These are phyloP conservation scores for Metschnikowia aberdeeniae DNA, from an alignment of 805 yeast species.

Conservation along the genomic window DNA sequence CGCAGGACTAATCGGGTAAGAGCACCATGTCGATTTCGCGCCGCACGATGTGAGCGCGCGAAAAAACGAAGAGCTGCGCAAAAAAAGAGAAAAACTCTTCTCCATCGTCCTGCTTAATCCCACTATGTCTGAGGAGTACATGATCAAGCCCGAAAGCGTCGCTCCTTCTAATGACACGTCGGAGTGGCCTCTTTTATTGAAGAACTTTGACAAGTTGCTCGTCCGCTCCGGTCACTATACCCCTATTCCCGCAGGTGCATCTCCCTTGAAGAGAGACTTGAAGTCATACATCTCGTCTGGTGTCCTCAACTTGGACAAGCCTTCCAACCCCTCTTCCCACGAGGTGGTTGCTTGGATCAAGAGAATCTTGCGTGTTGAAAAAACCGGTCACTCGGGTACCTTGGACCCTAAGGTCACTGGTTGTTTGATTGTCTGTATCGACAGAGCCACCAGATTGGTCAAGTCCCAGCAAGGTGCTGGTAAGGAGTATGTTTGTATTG, in stretches of 20 bases:
- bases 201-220: constrained; percentile 87
- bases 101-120: constrained; percentile 6
- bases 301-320: constrained; percentile 95
- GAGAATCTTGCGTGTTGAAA: constrained; percentile 90
- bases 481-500: constrained; percentile 98
- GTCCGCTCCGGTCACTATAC: constrained; percentile 97
- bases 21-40: constrained; percentile 15
- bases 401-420: constrained; percentile 99
- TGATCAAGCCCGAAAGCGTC: constrained; percentile 84
- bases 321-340: constrained; percentile 97
- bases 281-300: constrained; percentile 89
- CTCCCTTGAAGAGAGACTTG: constrained; percentile 92
- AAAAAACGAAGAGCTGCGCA: constrained; percentile 10
- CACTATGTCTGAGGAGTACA: constrained; percentile 61
- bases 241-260: constrained; percentile 92
- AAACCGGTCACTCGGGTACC: constrained; percentile 99
- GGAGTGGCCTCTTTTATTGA: constrained; percentile 92
- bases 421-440: constrained; percentile 96
- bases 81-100: constrained; percentile 9
- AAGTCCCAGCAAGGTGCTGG: constrained; percentile 99
- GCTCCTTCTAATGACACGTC: constrained; percentile 81
- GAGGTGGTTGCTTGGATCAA: constrained; percentile 99
- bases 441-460: constrained; percentile 96
- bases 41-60: constrained; percentile 28
- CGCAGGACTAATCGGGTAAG: constrained; percentile 5